Conservation (phyloP, 2,329 filamentous ascomycete species). For the Fusarium zealandicum region DNA sequence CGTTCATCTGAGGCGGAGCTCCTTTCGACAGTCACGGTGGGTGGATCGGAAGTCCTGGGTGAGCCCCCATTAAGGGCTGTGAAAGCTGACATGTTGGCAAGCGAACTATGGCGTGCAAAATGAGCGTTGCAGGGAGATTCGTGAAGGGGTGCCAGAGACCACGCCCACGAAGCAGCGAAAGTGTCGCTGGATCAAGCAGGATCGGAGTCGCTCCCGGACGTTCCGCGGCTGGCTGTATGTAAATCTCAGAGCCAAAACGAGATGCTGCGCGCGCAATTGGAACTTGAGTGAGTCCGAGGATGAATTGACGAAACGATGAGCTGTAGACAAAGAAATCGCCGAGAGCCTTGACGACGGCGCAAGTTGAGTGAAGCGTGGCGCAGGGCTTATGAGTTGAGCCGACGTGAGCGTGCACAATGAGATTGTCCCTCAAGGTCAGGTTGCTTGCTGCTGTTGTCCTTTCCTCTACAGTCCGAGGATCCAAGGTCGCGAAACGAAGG, state of each 20-base stretch:
- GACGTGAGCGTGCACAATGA: conserved; percentile 2
- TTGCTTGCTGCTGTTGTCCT: conserved; percentile 4
- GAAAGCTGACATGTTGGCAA: conserved; percentile 56
- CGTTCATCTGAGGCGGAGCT: conserved; percentile 46
- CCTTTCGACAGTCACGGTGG: conserved; percentile 43
- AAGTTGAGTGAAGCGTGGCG: conserved; percentile 8
- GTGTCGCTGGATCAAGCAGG: conserved; percentile 10
- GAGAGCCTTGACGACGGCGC: not conserved
- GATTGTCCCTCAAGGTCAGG: not conserved
- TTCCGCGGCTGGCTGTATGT: conserved; percentile 24
- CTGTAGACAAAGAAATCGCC: not conserved
- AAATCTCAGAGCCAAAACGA: conserved; percentile 4
- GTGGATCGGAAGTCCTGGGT: conserved; percentile 51
- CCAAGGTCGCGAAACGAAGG: conserved; percentile 1
- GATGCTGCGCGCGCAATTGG: conserved; percentile 1
- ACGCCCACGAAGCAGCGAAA: conserved; percentile 2
- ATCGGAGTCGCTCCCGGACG: conserved; percentile 21
- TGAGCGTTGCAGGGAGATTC: conserved; percentile 1
- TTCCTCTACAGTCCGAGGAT: conserved; percentile 8
- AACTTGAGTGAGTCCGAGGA: not conserved
- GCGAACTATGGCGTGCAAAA: conserved; percentile 4
- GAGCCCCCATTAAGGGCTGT: conserved; percentile 60
- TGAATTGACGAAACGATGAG: conserved; percentile 6
- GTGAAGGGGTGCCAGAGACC: not conserved
- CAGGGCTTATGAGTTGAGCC: conserved; percentile 10